Evolutionary conservation across 2,329 filamentous ascomycete genomes (phyloP).

Genomic region (Seiridium unicorne): DNA sequence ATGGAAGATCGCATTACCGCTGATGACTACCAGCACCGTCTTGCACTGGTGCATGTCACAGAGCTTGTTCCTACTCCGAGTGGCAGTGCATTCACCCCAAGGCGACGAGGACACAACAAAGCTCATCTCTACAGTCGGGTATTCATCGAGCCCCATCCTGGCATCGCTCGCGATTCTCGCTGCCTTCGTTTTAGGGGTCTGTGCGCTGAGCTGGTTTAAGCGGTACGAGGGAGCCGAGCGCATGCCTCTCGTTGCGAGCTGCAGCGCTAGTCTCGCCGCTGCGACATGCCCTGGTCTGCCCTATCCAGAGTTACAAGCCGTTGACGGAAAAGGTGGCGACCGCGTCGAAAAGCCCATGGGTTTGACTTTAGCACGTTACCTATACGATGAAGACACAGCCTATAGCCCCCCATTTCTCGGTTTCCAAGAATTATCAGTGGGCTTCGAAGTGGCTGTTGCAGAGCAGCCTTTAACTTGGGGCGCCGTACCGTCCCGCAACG

Average conservation of each 20-base stretch:
- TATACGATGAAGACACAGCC: too few species aligned
- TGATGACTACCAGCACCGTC: not conserved
- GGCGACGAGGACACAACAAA: not conserved
- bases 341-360: too few species aligned
- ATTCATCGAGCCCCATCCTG: slow-evolving; percentile 1
- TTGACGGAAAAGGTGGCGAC: too few species aligned
- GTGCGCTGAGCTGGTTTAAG: slow-evolving; percentile 3
- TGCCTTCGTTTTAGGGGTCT: not conserved
- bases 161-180: not conserved
- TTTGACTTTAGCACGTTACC: too few species aligned
- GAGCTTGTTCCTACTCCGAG: slow-evolving; percentile 9
- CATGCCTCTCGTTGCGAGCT: slow-evolving; percentile 6
- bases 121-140: not conserved
- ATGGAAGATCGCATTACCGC: not conserved
- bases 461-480: too few species aligned
- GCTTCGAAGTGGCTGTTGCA: too few species aligned
- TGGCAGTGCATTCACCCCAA: not conserved
- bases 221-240: slow-evolving; percentile 5
- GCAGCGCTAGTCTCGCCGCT: slow-evolving; percentile 8
- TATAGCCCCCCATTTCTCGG: too few species aligned
- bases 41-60: slow-evolving; percentile 5
- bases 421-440: too few species aligned
- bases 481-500: too few species aligned
- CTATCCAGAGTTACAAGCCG: too few species aligned
- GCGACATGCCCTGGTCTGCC: not conserved